phyloP scores from a whole-genome alignment of 2,329 filamentous ascomycete genomes.

The Myotisia sp. region DNA sequence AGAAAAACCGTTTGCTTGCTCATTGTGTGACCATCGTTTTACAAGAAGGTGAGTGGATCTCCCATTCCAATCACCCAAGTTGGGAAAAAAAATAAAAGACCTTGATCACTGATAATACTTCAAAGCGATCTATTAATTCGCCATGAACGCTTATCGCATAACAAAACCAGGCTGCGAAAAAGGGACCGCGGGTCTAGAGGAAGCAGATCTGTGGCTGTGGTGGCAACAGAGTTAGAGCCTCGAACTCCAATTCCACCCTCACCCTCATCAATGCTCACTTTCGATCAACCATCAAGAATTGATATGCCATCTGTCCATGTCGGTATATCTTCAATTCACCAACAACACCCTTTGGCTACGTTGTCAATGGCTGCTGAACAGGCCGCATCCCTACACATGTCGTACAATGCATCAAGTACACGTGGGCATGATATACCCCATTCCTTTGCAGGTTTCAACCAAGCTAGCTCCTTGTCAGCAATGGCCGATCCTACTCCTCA shows the following conservation, averaged over 20 bases:
- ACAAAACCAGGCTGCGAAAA: constrained; percentile 23
- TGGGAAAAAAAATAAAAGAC: not conserved
- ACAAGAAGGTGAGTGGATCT: constrained; percentile 32
- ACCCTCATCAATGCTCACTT: constrained; percentile 7
- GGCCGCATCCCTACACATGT: constrained; percentile 22
- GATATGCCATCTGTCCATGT: constrained; percentile 6
- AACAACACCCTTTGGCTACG: constrained; percentile 25
- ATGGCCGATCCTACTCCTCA: constrained; percentile 1
- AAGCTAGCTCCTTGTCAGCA: constrained; percentile 4
- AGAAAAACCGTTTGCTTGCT: constrained; percentile 37
- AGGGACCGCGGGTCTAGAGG: constrained; percentile 20
- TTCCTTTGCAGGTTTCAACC: not conserved
- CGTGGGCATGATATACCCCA: constrained; percentile 6
- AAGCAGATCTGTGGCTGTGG: constrained; percentile 14
- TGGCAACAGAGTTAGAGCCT: not conserved
- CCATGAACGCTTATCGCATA: constrained; percentile 36
- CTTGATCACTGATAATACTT: not conserved
- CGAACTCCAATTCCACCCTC: constrained; percentile 16
- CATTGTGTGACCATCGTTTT: constrained; percentile 35
- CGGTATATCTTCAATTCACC: no score
- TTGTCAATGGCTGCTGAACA: constrained; percentile 31
- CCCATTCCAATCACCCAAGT: no score
- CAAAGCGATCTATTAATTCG: constrained; percentile 34
- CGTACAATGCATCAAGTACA: constrained; percentile 8
- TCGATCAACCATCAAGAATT: constrained; percentile 21